Evolutionary conservation across 495 filamentous ascomycete species (phyloP).

Genomic region (Penicillium goetzii): DNA sequence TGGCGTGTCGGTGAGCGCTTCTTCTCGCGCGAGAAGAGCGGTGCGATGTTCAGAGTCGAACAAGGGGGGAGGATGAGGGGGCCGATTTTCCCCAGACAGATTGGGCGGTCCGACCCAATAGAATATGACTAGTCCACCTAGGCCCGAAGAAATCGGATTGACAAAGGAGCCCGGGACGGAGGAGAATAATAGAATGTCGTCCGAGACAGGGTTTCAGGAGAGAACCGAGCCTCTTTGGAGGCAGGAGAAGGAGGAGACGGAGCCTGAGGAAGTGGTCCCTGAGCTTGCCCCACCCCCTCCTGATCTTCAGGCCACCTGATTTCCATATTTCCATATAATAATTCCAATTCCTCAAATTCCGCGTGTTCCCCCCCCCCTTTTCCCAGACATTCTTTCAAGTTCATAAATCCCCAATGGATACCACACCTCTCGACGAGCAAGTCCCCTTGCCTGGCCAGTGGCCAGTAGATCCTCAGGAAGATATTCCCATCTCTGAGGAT

Average conservation of each 20-base stretch:
- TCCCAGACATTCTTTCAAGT: slow-evolving; percentile 3
- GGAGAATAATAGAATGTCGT: neutral
- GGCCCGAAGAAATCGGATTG: neutral
- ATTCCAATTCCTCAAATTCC: slow-evolving; percentile 8
- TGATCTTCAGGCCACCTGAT: slow-evolving; percentile 5
- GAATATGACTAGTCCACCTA: neutral
- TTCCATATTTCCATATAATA: slow-evolving; percentile 1
- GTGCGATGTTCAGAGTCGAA: slow-evolving; percentile 16
- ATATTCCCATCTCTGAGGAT: slow-evolving; percentile 62
- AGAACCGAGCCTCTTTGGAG: neutral
- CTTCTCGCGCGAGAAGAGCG: slow-evolving; percentile 1
- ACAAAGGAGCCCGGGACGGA: neutral
- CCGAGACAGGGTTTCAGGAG: slow-evolving; percentile 3
- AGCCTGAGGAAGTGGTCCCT: slow-evolving; percentile 10
- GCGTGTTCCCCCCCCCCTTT: neutral
- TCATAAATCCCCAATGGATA: slow-evolving; percentile 19
- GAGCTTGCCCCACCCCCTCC: slow-evolving; percentile 9
- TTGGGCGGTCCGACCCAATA: neutral
- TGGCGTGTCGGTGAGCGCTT: slow-evolving; percentile 17
- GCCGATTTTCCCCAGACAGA: neutral
- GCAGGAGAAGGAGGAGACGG: slow-evolving; percentile 6
- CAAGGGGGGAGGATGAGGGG: slow-evolving; percentile 4
- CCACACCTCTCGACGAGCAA: slow-evolving; percentile 35
- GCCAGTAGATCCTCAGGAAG: slow-evolving; percentile 69
- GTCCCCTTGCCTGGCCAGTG: slow-evolving; percentile 58